Conservation (phyloP, 169 alveolate genomes). For the Babesia divergens region DNA sequence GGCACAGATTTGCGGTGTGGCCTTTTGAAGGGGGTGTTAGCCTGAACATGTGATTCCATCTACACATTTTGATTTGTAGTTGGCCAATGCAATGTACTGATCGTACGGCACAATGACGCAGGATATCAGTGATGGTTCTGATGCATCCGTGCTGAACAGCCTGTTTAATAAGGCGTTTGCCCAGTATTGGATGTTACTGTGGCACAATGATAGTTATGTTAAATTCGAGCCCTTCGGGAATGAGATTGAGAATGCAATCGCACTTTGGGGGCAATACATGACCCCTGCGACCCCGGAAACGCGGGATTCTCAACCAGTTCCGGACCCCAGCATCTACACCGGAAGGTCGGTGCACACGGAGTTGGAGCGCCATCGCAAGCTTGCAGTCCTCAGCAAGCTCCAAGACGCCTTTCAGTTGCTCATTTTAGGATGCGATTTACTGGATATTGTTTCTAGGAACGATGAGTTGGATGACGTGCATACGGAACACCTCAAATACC, state of each 20-base stretch:
- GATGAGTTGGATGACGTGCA: constrained; percentile 48
- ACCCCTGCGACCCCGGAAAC: background rate
- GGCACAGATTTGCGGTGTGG: too few species aligned
- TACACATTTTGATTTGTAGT: too few species aligned
- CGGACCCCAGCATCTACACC: background rate
- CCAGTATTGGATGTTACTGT: constrained; percentile 51
- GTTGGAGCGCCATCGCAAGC: constrained; percentile 14
- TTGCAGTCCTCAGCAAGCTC: constrained; percentile 5
- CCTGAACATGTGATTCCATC: too few species aligned
- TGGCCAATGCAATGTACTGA: too few species aligned
- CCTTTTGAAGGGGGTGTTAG: too few species aligned
- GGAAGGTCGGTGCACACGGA: background rate
- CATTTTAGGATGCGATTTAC: constrained; percentile 11
- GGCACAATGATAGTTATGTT: constrained; percentile 21
- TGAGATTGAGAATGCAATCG: constrained; percentile 9
- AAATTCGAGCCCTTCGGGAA: constrained; percentile 7
- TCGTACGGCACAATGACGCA: background rate
- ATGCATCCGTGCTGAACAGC: constrained; percentile 2
- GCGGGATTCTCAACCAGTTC: background rate
- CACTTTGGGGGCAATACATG: background rate
- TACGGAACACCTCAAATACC: constrained; percentile 49
- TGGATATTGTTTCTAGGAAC: constrained; percentile 24
- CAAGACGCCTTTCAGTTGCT: constrained; percentile 40
- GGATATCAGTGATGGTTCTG: constrained; percentile 1
- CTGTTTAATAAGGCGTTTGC: constrained; percentile 52